A percentile compares a stretch with the other conserved stretches of the same genome.
Evolutionary conservation across 2,329 filamentous ascomycete species (phyloP).

Genomic region (Microsporum canis): DNA sequence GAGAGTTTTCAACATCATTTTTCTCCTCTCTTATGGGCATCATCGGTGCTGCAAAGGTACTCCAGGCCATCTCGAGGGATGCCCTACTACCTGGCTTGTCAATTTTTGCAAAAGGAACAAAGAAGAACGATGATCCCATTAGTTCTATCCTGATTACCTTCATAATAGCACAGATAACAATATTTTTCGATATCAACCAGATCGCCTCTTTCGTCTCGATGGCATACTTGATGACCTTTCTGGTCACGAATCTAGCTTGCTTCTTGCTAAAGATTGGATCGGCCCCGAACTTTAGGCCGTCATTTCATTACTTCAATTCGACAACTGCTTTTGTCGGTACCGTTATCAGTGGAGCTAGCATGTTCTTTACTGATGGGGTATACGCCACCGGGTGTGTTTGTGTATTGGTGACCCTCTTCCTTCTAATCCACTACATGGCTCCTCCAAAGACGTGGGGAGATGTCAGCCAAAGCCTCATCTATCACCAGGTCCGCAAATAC

Average conservation of each 20-base stretch:
- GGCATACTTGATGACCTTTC: constrained; percentile 85
- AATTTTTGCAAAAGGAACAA: constrained; percentile 62
- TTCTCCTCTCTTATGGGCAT: constrained; percentile 84
- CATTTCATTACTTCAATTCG: constrained; percentile 83
- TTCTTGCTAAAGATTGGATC: constrained; percentile 79
- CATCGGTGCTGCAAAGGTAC: constrained; percentile 70
- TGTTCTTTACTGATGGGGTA: constrained; percentile 81
- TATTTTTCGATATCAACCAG: constrained; percentile 74
- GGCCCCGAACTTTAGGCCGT: constrained; percentile 77
- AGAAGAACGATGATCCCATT: constrained; percentile 60
- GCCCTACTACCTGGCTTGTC: constrained; percentile 64
- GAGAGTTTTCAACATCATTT: constrained; percentile 70
- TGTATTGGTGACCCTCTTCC: constrained; percentile 63
- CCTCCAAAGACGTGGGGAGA: constrained; percentile 85
- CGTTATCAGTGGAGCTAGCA: constrained; percentile 63
- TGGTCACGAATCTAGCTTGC: constrained; percentile 78
- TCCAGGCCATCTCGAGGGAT: constrained; percentile 73
- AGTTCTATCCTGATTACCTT: constrained; percentile 68
- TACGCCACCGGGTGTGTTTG: constrained; percentile 67
- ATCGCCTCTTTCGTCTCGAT: constrained; percentile 85
- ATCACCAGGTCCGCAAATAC: constrained; percentile 80
- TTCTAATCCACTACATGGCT: constrained; percentile 74
- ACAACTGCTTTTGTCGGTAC: constrained; percentile 66
- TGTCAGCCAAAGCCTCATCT: constrained; percentile 80
- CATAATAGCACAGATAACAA: constrained; percentile 61